These are phyloP conservation scores for Zygosaccharomyces rouxii DNA, from an alignment of 805 yeast genomes.

Conservation along the genomic window DNA sequence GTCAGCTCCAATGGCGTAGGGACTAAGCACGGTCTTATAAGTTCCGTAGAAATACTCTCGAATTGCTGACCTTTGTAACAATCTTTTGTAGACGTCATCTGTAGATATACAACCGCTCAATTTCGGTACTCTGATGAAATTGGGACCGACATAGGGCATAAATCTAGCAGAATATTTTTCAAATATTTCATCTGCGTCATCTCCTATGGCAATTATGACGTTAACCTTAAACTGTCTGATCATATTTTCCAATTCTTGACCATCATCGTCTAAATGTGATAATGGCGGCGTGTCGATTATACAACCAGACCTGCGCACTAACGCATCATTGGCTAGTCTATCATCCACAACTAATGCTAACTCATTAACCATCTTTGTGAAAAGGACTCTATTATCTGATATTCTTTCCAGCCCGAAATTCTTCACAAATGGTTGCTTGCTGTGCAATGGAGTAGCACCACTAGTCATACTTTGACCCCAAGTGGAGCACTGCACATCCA, in stretches of 20 bases:
- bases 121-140: constrained; percentile 54
- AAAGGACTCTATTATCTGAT: constrained; percentile 47
- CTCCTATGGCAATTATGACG: constrained; percentile 21
- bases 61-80: constrained; percentile 69
- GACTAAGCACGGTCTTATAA: constrained; percentile 61
- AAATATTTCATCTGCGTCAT: constrained; percentile 14
- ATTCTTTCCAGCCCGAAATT: constrained; percentile 67
- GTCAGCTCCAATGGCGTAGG: constrained; percentile 77
- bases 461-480: constrained; percentile 79
- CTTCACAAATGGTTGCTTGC: constrained; percentile 86
- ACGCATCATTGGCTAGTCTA: constrained; percentile 26
- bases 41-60: constrained; percentile 89
- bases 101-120: constrained; percentile 75
- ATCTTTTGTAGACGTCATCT: constrained; percentile 65
- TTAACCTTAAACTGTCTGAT: constrained; percentile 23
- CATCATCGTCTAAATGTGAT: constrained; percentile 17
- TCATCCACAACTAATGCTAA: constrained; percentile 45
- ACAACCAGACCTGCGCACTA: constrained; percentile 33
- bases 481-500: constrained; percentile 65
- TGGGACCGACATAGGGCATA: constrained; percentile 12
- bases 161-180: constrained; percentile 16
- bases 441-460: constrained; percentile 71
- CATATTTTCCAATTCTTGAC: constrained; percentile 16
- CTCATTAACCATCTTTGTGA: constrained; percentile 45
- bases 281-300: constrained; percentile 32